Evolutionary conservation across 1,284 basidiomycete genomes (phyloP).

Genomic region (Cutaneotrichosporon cavernicola): DNA sequence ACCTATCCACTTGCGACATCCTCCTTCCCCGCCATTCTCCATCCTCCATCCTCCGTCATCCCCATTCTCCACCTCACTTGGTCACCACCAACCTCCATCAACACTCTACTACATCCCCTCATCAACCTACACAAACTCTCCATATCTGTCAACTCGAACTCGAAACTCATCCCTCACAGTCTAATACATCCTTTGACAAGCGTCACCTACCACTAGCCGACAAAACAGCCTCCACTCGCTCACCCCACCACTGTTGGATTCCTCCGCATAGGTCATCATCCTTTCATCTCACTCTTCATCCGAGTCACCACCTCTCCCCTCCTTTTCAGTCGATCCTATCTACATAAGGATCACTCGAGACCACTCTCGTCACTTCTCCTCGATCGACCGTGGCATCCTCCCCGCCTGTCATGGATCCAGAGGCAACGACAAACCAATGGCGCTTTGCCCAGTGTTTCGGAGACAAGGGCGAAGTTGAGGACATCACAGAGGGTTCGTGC

Average conservation of each 20-base stretch:
- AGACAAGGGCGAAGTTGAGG: slow-evolving; percentile 98
- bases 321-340: background rate
- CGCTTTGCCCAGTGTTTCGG: slow-evolving; percentile 99
- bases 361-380: background rate
- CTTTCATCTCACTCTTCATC: slow-evolving; percentile 4
- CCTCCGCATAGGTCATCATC: slow-evolving; percentile 4
- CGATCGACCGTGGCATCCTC: slow-evolving; percentile 13
- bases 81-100: background rate
- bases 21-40: background rate
- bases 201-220: background rate
- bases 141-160: background rate
- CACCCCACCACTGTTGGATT: background rate
- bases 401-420: slow-evolving; percentile 63
- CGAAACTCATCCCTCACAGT: background rate
- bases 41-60: slow-evolving; percentile 14
- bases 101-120: background rate
- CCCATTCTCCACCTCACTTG: background rate
- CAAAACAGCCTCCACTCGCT: slow-evolving; percentile 2
- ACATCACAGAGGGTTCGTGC: slow-evolving; percentile 90
- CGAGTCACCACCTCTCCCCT: background rate
- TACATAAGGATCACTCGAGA: slow-evolving; percentile 4
- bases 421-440: slow-evolving; percentile 73
- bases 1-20: slow-evolving; percentile 2
- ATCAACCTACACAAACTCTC: background rate
- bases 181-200: background rate